A percentile compares a stretch with the other conserved stretches of the same genome.
These are phyloP conservation scores for Boletus semigastroideus DNA, from an alignment of 1,284 basidiomycete genomes.

Conservation along the genomic window DNA sequence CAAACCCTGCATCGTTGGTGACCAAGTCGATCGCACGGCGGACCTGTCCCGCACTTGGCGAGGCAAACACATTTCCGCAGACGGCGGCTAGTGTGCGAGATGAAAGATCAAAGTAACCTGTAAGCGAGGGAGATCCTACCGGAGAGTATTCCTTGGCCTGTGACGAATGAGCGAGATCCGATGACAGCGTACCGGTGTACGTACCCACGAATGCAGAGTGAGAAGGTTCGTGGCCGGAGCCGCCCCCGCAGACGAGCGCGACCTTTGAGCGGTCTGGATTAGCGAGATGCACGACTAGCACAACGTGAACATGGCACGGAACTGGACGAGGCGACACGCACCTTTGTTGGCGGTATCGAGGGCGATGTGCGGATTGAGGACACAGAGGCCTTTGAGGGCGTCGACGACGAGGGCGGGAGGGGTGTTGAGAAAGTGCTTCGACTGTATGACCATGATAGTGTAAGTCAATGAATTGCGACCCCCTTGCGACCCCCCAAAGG, in stretches of 20 bases:
- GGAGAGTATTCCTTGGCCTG: conserved; percentile 77
- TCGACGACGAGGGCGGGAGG: conserved; percentile 73
- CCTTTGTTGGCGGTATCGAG: conserved; percentile 70
- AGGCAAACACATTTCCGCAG: conserved; percentile 86
- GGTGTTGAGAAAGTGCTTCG: conserved; percentile 66
- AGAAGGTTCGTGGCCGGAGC: conserved; percentile 89
- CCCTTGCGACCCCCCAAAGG: conserved; percentile 39
- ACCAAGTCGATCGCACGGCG: conserved; percentile 77
- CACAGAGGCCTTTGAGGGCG: conserved; percentile 71
- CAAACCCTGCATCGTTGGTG: conserved; percentile 73
- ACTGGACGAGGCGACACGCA: conserved; percentile 21
- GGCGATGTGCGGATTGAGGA: conserved; percentile 67
- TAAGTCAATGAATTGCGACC: neutral
- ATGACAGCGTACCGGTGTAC: neutral
- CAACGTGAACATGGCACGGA: neutral
- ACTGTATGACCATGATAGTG: neutral
- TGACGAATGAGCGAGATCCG: neutral
- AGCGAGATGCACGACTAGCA: conserved; percentile 63
- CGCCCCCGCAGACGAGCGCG: conserved; percentile 85
- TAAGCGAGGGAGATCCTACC: conserved; percentile 39
- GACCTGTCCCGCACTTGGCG: conserved; percentile 84
- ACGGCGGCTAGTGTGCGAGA: conserved; percentile 63
- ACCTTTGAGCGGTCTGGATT: conserved; percentile 65
- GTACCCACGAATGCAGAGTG: conserved; percentile 80
- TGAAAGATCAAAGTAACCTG: neutral